Base-by-base conservation (phyloP, 2,329 filamentous ascomycete species). In the Dichotomopilus funicola region DNA sequence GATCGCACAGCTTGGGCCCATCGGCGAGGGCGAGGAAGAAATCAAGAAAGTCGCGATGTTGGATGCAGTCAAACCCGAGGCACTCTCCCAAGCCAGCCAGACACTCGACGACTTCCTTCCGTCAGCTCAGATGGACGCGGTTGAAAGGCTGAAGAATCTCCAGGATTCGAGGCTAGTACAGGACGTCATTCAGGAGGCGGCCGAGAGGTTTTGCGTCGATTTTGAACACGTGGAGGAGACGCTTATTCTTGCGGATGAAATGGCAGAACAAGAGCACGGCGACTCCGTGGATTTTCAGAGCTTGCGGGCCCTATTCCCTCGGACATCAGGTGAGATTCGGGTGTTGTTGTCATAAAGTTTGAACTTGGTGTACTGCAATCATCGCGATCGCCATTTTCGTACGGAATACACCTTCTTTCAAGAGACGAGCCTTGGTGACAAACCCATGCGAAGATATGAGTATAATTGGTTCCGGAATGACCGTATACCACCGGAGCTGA, bases 71-170 rank as follows among this genome's bases (percentile, higher is more conserved):
- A 79, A 85, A 56, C 78, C 81, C 0, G 72, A 78, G 5, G 71
- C 78, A 0, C 75, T 97, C n/a, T 72, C 79, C 1, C 73, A 77
- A 49, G 84, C 86, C 2, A 89, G 89, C 64, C 88, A 91, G 64
- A 80, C 79, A 42, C 77, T 99, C 6, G 94, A 99, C 66, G 85
- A 90, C 58, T 99, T 97, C 72, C 75, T 99, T 31, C 91, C 94
- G 0, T 95, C 90, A 1, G 94, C 92, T 2, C 78, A 96, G 35
- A 92, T 96, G 77, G 94, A 99, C 68, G 91, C 91, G 2, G 84
- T 89, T 63, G 88, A 94, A 50, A 89, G 90, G 58, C 71, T 97
- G 33, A 86, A 86, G 61, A 76, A 82, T 43, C 73, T 99, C 1
- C 84, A 87, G 59, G 88, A 89, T 64, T 81, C 87, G 1, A 78